phyloP scores from a whole-genome alignment of 192 early-diverging fungal genomes.

The Piromyces sp. region DNA sequence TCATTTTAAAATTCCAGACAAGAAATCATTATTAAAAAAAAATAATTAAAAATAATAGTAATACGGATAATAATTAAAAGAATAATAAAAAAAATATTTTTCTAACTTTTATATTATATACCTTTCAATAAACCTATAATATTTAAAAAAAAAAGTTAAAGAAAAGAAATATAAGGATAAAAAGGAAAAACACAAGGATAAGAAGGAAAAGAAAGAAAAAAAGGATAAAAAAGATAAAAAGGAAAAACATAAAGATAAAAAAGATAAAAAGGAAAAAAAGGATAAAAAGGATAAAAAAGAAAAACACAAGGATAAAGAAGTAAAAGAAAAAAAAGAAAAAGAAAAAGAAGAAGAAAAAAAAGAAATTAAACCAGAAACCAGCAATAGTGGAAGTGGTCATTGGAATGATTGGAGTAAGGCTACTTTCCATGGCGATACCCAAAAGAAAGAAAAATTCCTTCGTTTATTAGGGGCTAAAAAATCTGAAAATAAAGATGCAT shows the following conservation, averaged over 20 bases:
- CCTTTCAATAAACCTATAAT: too few relatives aligned
- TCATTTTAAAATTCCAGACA: too few relatives aligned
- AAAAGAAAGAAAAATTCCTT: conserved; percentile 42
- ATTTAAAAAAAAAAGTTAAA: background rate
- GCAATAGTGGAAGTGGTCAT: conserved; percentile 2
- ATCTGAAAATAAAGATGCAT: background rate
- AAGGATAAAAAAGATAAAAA: conserved; percentile 2
- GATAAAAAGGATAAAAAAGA: conserved; percentile 2
- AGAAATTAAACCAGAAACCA: conserved; percentile 9
- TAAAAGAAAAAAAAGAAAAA: conserved; percentile 8
- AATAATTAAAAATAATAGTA: too few relatives aligned
- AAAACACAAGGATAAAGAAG: background rate
- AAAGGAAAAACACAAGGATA: background rate
- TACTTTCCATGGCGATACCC: conserved; percentile 27
- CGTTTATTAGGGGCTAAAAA: conserved; percentile 44
- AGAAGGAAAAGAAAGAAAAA: background rate
- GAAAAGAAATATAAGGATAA: too few relatives aligned
- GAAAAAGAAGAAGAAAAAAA: conserved; percentile 2
- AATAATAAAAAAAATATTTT: too few relatives aligned
- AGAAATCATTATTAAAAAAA: too few relatives aligned
- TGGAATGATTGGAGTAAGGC: conserved; percentile 52
- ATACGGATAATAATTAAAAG: too few relatives aligned
- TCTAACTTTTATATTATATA: too few relatives aligned
- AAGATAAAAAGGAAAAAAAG: conserved; percentile 11
- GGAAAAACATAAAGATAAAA: conserved; percentile 1